Base-by-base conservation (phyloP, 768 basidiomycete genomes). In the Kwoniella botswanensis region DNA sequence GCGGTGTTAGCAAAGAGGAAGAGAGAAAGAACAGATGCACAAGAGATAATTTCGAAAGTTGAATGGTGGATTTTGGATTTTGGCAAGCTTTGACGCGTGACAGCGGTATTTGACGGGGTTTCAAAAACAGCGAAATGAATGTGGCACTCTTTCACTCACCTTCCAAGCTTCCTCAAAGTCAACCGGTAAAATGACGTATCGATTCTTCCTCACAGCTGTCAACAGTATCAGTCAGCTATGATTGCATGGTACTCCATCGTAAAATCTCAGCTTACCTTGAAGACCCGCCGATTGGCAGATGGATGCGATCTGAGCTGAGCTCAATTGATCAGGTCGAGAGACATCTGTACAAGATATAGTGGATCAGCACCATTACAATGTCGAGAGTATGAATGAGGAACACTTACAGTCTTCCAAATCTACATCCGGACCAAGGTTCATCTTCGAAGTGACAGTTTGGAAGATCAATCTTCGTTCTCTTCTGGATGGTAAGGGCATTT, bases 101-200 rank as follows among this genome's bases (percentile, higher is more conserved):
- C 17, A 65, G 44, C 71, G 70, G 67, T 57, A 59, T 71, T 71
- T 60, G 22, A 53, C 58, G 68, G 50, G 24, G 26, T 50, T 61
- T 54, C 22, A 22, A 56, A 2, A 10, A 56, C 9, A 29, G 18
- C 6, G 1, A 22, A 9, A 10, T 57, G 65, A 24, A 74, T 72
- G 74, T 75, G 74, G 59, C 58, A 86, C 90, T 90, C 42, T 43
- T 17, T 17, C 7, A 88, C 92, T 80, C 75, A 96, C 94, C 88
- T 98, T 98, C 95, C 95, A 99, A 82, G 94, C 94, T 84, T 98
- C 96, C 83, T 99, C 97, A 79, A 99, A 98, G 88, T 99, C 97
- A 15, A 91, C 89, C 0, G 97, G 96, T 22, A 98, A 86, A 81
- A 99, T 95, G 57, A 99, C 89, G 85, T 99, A 99, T 80, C 96